phyloP scores from a whole-genome alignment of 768 basidiomycete genomes.

The Termitomyces sp. region DNA sequence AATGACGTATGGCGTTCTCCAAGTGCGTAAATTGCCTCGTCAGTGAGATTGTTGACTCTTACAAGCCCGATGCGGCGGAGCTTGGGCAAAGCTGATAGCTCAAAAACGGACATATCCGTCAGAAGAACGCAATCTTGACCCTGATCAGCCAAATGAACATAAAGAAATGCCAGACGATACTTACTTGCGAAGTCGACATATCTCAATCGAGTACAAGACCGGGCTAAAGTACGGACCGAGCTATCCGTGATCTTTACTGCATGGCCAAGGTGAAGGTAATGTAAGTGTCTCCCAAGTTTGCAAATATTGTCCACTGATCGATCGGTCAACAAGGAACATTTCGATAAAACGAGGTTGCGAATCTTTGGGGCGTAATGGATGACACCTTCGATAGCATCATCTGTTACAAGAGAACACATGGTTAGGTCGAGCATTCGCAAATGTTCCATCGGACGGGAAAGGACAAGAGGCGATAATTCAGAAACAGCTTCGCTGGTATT shows the following conservation, averaged over 20 bases:
- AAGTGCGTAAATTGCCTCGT: constrained; percentile 87
- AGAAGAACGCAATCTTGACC: constrained; percentile 73
- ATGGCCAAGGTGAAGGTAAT: constrained; percentile 95
- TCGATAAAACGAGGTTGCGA: constrained; percentile 82
- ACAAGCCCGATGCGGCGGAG: constrained; percentile 94
- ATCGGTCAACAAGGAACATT: constrained; percentile 79
- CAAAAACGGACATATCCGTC: constrained; percentile 93
- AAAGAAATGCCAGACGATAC: constrained; percentile 25
- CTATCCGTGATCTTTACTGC: constrained; percentile 86
- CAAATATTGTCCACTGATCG: constrained; percentile 80
- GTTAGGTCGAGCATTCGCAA: constrained; percentile 93
- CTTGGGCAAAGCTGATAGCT: constrained; percentile 83
- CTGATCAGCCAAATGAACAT: constrained; percentile 11
- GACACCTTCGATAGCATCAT: constrained; percentile 81
- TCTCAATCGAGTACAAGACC: constrained; percentile 83
- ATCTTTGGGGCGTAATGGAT: constrained; percentile 79
- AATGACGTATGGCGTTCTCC: constrained; percentile 82
- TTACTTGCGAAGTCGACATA: constrained; percentile 96
- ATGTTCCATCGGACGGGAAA: constrained; percentile 69
- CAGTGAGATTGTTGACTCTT: constrained; percentile 88
- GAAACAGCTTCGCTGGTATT: constrained; percentile 28
- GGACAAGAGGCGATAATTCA: constrained; percentile 62
- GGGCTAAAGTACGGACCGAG: constrained; percentile 78
- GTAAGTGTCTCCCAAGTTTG: constrained; percentile 84
- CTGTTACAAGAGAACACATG: constrained; percentile 75